These are phyloP conservation scores for Ophiostoma piceae DNA, from an alignment of 2,329 filamentous ascomycete species.

Conservation along the genomic window DNA sequence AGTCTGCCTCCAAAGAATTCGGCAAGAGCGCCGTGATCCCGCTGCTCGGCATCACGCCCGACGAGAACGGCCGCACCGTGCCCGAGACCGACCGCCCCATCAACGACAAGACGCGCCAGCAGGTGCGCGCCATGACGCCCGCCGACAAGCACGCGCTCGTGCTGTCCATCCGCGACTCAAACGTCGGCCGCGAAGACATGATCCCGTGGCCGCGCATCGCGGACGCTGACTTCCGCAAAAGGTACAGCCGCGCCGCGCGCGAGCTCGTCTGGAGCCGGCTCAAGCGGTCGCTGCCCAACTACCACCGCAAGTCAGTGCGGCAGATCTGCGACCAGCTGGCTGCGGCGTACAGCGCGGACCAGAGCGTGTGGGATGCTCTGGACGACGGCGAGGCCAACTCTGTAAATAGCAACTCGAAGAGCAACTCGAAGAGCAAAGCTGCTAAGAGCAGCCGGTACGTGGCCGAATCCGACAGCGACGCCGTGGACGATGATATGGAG, in stretches of 20 bases:
- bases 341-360: conserved; percentile 22
- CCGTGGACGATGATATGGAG: not conserved
- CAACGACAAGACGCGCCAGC: conserved; percentile 39
- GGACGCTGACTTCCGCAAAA: conserved; percentile 22
- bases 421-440: not conserved
- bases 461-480: conserved; percentile 17
- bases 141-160: conserved; percentile 44
- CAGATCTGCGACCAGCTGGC: conserved; percentile 25
- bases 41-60: conserved; percentile 26
- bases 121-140: conserved; percentile 40
- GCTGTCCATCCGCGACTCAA: conserved; percentile 40
- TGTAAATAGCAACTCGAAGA: not conserved
- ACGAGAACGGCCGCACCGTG: conserved; percentile 29
- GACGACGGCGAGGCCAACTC: conserved; percentile 13
- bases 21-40: conserved; percentile 3
- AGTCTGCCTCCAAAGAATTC: conserved; percentile 10
- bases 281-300: conserved; percentile 25
- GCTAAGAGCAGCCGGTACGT: conserved; percentile 21
- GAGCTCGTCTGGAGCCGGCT: conserved; percentile 29
- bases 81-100: conserved; percentile 38
- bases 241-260: conserved; percentile 25
- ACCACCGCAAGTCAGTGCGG: conserved; percentile 24
- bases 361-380: conserved; percentile 20
- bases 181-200: conserved; percentile 40
- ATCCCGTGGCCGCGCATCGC: conserved; percentile 47